Percentiles rank a stretch among this genome's conserved stretches.
phyloP scores from a whole-genome alignment of 441 rosid species.

The Raphanus hybrid region DNA sequence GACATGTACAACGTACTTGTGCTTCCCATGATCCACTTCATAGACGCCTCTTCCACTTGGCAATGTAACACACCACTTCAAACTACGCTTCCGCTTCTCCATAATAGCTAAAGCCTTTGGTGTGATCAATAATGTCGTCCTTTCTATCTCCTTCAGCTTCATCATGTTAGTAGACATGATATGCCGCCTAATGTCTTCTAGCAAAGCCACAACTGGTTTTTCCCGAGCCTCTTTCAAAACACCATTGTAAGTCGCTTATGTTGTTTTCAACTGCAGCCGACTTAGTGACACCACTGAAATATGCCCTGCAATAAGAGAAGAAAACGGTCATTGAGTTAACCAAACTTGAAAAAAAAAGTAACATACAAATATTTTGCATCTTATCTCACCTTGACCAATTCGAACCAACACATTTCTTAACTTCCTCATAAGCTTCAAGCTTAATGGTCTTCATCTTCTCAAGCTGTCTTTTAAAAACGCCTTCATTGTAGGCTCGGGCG shows the following conservation, averaged over 20 bases:
- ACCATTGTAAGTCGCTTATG: neutral
- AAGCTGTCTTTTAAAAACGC: neutral
- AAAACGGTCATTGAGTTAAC: neutral
- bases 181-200: neutral
- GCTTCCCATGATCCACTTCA: neutral
- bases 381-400: neutral
- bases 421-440: neutral
- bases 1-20: neutral
- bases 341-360: neutral
- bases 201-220: neutral
- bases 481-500: neutral
- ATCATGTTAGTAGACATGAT: neutral
- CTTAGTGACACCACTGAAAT: neutral
- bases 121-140: neutral
- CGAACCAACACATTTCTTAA: neutral
- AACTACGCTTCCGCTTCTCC: neutral
- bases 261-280: neutral
- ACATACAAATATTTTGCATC: neutral
- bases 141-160: neutral
- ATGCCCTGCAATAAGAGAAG: neutral
- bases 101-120: neutral
- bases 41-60: neutral
- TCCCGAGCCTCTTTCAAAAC: neutral
- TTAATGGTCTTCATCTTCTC: neutral
- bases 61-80: neutral